phyloP scores from a whole-genome alignment of 331 rosid genomes.

The Pyracantha coccinea region DNA sequence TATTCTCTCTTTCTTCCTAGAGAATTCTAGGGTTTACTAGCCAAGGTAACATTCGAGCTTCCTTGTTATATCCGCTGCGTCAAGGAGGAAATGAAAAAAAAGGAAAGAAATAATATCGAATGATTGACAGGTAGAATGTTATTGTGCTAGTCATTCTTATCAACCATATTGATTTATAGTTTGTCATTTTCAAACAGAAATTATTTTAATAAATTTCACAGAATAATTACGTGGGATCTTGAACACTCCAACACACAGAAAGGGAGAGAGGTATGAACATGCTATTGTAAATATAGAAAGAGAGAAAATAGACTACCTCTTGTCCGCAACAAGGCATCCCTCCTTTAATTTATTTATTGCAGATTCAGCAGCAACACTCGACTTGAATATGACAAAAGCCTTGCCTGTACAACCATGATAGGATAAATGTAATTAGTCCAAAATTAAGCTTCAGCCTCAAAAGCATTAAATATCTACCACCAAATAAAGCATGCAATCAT shows the following conservation, averaged over 20 bases:
- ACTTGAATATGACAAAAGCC: slow-evolving; percentile 60
- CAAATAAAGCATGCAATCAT: not conserved
- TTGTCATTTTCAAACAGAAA: not conserved
- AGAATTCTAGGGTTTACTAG: no score
- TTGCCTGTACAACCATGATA: slow-evolving; percentile 34
- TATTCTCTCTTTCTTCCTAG: no score
- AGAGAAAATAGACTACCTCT: slow-evolving; percentile 35
- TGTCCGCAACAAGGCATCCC: slow-evolving; percentile 41
- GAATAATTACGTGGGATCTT: not conserved
- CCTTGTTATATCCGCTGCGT: no score
- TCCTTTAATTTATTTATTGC: slow-evolving; percentile 27
- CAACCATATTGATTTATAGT: not conserved
- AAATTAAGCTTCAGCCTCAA: not conserved
- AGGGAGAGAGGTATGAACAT: not conserved
- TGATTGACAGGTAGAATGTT: not conserved
- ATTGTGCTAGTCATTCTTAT: not conserved
- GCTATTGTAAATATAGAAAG: not conserved
- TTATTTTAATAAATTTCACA: not conserved
- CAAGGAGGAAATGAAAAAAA: not conserved
- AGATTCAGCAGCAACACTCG: slow-evolving; percentile 33
- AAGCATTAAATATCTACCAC: not conserved
- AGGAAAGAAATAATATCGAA: not conserved
- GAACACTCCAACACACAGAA: not conserved
- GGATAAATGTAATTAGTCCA: slow-evolving; percentile 7
- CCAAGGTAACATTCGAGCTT: no score